Percentiles rank a stretch among this genome's conserved stretches.
These are phyloP conservation scores for Coemansia sp. DNA, from an alignment of 192 early-diverging fungal species.

Conservation along the genomic window DNA sequence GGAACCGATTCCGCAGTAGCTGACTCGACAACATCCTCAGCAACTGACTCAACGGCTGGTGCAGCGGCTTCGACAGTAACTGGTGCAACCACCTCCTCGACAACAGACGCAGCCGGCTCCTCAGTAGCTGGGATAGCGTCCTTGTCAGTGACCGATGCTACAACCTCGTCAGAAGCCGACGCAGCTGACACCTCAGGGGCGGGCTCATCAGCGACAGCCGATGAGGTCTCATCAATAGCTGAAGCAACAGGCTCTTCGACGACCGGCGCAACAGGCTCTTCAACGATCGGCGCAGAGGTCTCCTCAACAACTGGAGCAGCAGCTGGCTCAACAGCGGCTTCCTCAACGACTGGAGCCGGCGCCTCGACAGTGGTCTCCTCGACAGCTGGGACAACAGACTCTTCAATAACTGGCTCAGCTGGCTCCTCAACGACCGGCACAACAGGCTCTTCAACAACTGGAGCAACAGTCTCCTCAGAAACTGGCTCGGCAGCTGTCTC, in stretches of 20 bases:
- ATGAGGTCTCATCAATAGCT: not conserved
- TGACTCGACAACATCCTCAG: not conserved
- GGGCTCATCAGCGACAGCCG: not conserved
- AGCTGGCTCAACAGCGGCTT: not conserved
- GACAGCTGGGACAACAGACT: not conserved
- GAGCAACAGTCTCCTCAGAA: not conserved
- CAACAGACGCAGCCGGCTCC: not conserved
- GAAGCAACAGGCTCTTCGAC: not conserved
- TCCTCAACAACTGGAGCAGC: slow-evolving; percentile 9
- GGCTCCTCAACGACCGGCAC: not conserved
- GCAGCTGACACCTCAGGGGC: not conserved
- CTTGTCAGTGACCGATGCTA: not conserved
- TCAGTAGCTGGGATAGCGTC: not conserved
- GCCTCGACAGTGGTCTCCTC: slow-evolving; percentile 5
- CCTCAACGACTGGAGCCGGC: not conserved
- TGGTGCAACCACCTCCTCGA: not conserved
- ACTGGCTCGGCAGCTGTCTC: not conserved
- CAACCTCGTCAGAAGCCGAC: not conserved
- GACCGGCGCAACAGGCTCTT: not conserved
- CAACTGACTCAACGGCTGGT: not conserved
- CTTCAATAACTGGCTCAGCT: not conserved
- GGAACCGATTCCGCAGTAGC: not conserved
- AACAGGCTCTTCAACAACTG: not conserved
- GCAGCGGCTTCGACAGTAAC: slow-evolving; percentile 2
- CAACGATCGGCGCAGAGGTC: not conserved